Evolutionary conservation across 257 asterid genomes (phyloP), one percentile per base, ranked within the genome.

Genomic region (Dorcoceras hygrometricum): DNA sequence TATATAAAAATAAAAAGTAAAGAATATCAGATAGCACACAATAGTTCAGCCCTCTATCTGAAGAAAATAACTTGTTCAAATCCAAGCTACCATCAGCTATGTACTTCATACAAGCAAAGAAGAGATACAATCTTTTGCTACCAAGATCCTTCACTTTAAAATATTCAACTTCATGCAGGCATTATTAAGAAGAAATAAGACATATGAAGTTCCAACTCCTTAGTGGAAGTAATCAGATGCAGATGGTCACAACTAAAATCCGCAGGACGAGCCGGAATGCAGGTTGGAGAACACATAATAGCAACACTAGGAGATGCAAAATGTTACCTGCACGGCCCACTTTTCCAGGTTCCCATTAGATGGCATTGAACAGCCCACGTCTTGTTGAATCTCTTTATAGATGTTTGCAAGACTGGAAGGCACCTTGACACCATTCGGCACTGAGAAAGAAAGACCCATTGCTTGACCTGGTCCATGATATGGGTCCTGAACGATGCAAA

Each of bases 401-500:
- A 94, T 90, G 85, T 94, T 94, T 43, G 69, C 58, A 60, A 94
- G 87, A 77, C 97, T 94, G 18, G 99, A 90, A 63, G 99, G 99
- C 57, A 90, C 83, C 80, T 85, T 90, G 59, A 90, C 75, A 32
- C 89, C 95, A 31, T 76, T 81, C 3, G 96, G 97, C 63, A 94
- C 99, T 0, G 99, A 94, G 82, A 94, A 94, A 50, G 99, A 94
- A 67, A 90, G 93, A 20, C 99, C 99, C 99, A 94, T 94, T 48
- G 99, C 99, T 78, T 94, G 99, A 62, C 95, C 95, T 70, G 95
- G 97, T 62, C 99, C 99, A 68, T 94, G 99, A 70, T 94, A 94
- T 39, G 99, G 99, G 71, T 94, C 99, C 96, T 92, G 85, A 57
- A 4, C 61, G 3, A 39, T 39, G 50, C 6, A 2, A 39, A 32